Conservation (phyloP, 345 rosid species). For the Gossypium herbaceum region DNA sequence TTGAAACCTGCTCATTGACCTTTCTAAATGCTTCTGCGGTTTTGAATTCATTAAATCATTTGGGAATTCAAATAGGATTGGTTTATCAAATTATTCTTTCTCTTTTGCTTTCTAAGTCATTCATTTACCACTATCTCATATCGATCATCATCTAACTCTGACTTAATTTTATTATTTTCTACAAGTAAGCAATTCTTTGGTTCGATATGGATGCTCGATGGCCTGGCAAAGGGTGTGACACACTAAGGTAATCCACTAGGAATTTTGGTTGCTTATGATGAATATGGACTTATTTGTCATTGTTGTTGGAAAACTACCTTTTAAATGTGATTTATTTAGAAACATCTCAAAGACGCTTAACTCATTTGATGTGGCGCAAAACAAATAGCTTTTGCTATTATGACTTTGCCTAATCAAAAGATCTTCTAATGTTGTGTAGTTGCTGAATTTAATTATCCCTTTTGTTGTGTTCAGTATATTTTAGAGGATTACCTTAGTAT, state of each 20-base stretch:
- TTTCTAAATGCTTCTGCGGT: slow-evolving; percentile 11
- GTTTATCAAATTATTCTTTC: neutral
- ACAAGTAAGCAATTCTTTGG: slow-evolving; percentile 40
- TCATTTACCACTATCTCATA: slow-evolving; percentile 12
- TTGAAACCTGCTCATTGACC: neutral
- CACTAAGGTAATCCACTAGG: slow-evolving; percentile 27
- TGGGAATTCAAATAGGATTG: slow-evolving; percentile 20
- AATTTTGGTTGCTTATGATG: slow-evolving; percentile 31
- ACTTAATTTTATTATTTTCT: slow-evolving; percentile 12
- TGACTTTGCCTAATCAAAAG: slow-evolving; percentile 35
- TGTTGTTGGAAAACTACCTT: slow-evolving; percentile 2
- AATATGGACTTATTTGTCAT: slow-evolving; percentile 22
- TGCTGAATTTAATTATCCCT: slow-evolving; percentile 17
- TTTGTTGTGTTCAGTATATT: neutral
- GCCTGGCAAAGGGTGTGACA: slow-evolving; percentile 11
- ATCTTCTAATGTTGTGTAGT: slow-evolving; percentile 30
- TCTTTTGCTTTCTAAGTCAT: neutral
- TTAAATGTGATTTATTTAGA: slow-evolving; percentile 23
- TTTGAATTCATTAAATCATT: slow-evolving; percentile 28
- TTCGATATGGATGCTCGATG: slow-evolving; percentile 16
- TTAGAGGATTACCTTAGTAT: too few species aligned
- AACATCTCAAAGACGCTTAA: slow-evolving; percentile 26
- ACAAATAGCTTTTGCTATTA: slow-evolving; percentile 27
- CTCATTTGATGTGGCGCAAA: slow-evolving; percentile 33
- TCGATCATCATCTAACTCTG: neutral